A percentile compares a stretch with the other conserved stretches of the same genome.
phyloP scores from a whole-genome alignment of 257 asterid species.

The Forsythia suspensa region DNA sequence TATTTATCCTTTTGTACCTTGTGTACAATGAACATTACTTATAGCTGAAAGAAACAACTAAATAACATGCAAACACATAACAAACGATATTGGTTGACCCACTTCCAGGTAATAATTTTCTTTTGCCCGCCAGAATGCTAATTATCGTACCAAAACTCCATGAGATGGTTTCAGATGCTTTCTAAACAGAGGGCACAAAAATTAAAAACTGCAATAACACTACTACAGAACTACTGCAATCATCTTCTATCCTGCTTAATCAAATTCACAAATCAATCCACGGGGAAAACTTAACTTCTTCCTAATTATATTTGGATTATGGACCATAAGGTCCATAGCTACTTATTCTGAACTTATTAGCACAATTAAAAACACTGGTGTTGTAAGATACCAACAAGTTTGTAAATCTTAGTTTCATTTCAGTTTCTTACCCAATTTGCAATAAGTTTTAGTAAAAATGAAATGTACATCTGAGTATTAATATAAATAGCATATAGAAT shows the following conservation, averaged over 20 bases:
- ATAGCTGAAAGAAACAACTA: conserved; percentile 5
- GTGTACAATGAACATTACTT: background rate
- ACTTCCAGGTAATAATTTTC: too few relatives aligned
- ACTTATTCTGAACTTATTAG: background rate
- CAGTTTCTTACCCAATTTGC: background rate
- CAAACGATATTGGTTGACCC: background rate
- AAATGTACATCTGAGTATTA: background rate
- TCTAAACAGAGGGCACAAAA: background rate
- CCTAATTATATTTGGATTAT: background rate
- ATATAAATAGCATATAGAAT: background rate
- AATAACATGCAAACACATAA: background rate
- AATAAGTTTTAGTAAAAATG: too few relatives aligned
- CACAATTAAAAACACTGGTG: background rate
- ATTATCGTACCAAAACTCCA: background rate
- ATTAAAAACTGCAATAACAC: background rate
- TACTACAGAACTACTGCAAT: background rate
- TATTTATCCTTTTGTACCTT: background rate
- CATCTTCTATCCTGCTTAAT: background rate
- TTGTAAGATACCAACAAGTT: background rate
- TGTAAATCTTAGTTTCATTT: background rate
- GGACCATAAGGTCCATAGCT: background rate
- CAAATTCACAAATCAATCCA: background rate
- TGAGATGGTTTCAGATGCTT: background rate
- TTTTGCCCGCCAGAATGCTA: too few relatives aligned
- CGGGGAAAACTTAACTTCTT: background rate